Base-by-base conservation (phyloP, 192 early-diverging fungal genomes). In the Entophlyctis luteolus region DNA sequence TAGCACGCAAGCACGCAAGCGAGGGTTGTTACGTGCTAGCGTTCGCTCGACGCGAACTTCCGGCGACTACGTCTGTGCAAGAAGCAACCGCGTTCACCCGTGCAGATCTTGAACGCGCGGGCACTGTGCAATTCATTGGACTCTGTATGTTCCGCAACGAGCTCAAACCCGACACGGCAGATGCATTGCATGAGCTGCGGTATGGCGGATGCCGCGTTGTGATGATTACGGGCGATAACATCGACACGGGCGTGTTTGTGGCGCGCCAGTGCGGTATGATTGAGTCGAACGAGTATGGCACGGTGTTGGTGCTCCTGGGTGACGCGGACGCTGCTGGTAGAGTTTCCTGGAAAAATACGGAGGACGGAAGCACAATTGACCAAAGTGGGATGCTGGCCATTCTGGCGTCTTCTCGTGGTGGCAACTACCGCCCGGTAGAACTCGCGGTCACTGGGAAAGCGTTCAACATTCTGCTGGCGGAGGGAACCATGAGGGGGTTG, bases 211-310 rank as follows among this genome's bases (percentile, higher is more conserved):
- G 81, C 6, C 81, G 91, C 22, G 80, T 81, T 0, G 87, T 93
- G 10, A 93, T 93, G 91, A 86, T 93, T 52, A 91, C 91, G 1
- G 91, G 91, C 46, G 91, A 93, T 73, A 87, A 87, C 3, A 87
- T 84, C 6, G 76, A 86, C 37, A 93, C 89, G 5, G 90, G 83
- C 31, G 78, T 88, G 10, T 89, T 81, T 55, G 85, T 93, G 68
- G 89, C 85, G 27, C 81, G 82, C 28, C 71, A 81, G 58, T 86
- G 83, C 48, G 86, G 87, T 2, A 81, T 93, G 81, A 77, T 89
- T 45, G 73, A 50, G 34, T 73, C 68, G 1, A 78, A 83, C 47
- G 49, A 83, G 22, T 80, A 86, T 46, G 89, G 85, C 55, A 80
- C 86, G 47, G 57, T 47, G 31, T 60, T 67, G 6, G 53, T 87